phyloP scores from a whole-genome alignment of 805 yeast species.

The Zygosaccharomyces gambellarensis region DNA sequence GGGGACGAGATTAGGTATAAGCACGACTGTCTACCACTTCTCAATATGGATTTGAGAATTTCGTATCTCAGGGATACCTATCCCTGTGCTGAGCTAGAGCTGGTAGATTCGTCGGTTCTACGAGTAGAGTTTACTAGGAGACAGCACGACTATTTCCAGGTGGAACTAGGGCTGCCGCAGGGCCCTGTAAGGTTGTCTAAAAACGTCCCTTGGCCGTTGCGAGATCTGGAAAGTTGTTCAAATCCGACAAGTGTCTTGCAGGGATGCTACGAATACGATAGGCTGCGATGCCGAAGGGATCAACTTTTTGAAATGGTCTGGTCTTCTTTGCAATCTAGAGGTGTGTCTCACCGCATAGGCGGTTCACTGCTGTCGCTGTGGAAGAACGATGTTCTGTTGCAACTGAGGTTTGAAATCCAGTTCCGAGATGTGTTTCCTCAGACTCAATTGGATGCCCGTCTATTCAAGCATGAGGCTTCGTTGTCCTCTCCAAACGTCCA shows the following conservation, averaged over 20 bases:
- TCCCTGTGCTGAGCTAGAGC: slow-evolving; percentile 10
- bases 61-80: slow-evolving; percentile 17
- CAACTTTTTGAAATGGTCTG: slow-evolving; percentile 7
- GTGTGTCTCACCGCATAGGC: slow-evolving; percentile 1
- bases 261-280: slow-evolving; percentile 24
- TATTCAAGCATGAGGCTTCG: slow-evolving; percentile 3
- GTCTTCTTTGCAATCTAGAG: background rate
- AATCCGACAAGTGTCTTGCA: slow-evolving; percentile 19
- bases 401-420: slow-evolving; percentile 1
- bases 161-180: background rate
- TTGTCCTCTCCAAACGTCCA: slow-evolving; percentile 7
- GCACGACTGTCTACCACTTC: slow-evolving; percentile 28
- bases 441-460: background rate
- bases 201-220: slow-evolving; percentile 10
- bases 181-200: slow-evolving; percentile 4
- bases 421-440: slow-evolving; percentile 7
- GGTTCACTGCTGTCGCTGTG: slow-evolving; percentile 2
- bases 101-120: slow-evolving; percentile 4
- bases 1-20: slow-evolving; percentile 21
- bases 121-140: background rate
- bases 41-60: slow-evolving; percentile 23
- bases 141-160: background rate
- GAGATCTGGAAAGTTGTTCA: slow-evolving; percentile 1
- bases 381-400: background rate
- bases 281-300: slow-evolving; percentile 15